phyloP scores from a whole-genome alignment of 805 yeast species.

The Kregervanrija delftensis region DNA sequence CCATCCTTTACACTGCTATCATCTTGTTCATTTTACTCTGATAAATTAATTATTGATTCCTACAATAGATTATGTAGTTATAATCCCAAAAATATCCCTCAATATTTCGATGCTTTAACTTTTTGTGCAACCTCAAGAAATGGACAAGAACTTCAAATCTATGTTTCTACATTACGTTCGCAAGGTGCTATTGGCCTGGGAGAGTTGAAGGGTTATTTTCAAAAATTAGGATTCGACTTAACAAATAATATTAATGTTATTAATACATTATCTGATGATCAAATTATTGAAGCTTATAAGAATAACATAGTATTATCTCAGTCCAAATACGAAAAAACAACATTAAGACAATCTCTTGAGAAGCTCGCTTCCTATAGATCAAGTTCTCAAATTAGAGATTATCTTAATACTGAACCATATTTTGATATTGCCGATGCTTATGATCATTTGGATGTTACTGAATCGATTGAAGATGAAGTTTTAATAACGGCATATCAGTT shows the following conservation, averaged over 20 bases:
- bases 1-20: conserved; percentile 37
- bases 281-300: conserved; percentile 22
- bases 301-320: conserved; percentile 17
- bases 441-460: conserved; percentile 40
- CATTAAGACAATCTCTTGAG: conserved; percentile 33
- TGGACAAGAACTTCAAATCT: conserved; percentile 38
- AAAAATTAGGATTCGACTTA: conserved; percentile 21
- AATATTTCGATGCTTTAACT: conserved; percentile 52
- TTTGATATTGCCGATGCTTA: conserved; percentile 44
- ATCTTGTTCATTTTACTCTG: conserved; percentile 41
- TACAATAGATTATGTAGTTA: conserved; percentile 34
- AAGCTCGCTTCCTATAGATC: conserved; percentile 32
- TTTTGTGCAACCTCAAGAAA: conserved; percentile 43
- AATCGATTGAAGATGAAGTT: conserved; percentile 59
- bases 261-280: conserved; percentile 19
- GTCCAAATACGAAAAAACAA: conserved; percentile 18
- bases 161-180: conserved; percentile 40
- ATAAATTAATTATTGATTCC: conserved; percentile 38
- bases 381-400: conserved; percentile 29
- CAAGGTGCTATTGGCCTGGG: conserved; percentile 46
- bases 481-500: conserved; percentile 69
- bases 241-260: conserved; percentile 17
- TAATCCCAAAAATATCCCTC: conserved; percentile 41
- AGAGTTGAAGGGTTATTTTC: conserved; percentile 30
- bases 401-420: conserved; percentile 41